A percentile compares a stretch with the other conserved stretches of the same genome.
Evolutionary conservation across 1,284 basidiomycete genomes (phyloP).

Genomic region (Apiotrichum veenhuisii): DNA sequence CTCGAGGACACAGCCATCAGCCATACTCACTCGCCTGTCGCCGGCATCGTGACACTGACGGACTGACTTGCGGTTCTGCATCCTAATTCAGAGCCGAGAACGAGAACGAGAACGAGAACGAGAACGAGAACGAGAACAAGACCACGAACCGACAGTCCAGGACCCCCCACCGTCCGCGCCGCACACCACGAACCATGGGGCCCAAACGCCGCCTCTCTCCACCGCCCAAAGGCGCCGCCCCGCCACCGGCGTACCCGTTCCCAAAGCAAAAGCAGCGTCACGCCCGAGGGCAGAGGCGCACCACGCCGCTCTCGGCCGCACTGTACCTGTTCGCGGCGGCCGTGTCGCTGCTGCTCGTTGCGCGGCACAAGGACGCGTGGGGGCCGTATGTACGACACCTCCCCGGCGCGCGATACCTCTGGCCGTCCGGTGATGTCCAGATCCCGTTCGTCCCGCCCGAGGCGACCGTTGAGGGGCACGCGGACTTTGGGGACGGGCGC

Average conservation of each 20-base stretch:
- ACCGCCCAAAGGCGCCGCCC: neutral
- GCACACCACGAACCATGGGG: neutral
- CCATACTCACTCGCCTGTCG: too few relatives aligned
- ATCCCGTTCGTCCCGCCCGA: neutral
- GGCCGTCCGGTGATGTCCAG: neutral
- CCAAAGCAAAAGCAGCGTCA: too few relatives aligned
- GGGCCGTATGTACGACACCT: neutral
- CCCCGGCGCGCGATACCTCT: neutral
- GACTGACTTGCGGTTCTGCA: too few relatives aligned
- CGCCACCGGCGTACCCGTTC: neutral
- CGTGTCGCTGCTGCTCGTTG: conserved; percentile 1
- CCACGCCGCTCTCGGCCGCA: neutral
- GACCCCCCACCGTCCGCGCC: too few relatives aligned
- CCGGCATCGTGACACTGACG: too few relatives aligned
- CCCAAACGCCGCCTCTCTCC: conserved; percentile 1
- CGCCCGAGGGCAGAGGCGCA: neutral
- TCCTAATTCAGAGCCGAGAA: too few relatives aligned
- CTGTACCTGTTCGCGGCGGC: neutral
- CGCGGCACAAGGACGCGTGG: neutral
- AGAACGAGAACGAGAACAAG: neutral
- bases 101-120: too few relatives aligned
- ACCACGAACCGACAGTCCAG: too few relatives aligned
- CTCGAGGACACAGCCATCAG: too few relatives aligned
- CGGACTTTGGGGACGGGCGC: conserved; percentile 39
- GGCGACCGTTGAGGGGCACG: conserved; percentile 24